Conservation (phyloP, 768 basidiomycete species). For the Scleroderma citrinum region DNA sequence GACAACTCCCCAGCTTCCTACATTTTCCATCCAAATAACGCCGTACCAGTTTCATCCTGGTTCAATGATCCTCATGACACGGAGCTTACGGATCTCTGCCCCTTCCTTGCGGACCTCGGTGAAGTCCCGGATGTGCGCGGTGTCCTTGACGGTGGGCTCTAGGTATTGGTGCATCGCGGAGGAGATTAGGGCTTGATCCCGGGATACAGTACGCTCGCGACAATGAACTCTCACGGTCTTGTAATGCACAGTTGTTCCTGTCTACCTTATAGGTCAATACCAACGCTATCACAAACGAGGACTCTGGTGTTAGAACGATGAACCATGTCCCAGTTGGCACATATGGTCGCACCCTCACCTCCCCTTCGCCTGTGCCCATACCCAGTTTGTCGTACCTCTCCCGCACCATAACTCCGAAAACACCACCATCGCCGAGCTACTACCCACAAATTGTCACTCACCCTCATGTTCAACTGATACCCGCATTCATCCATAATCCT, state of each 20-base stretch:
- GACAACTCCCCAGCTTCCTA: slow-evolving; percentile 99
- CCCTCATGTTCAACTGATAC: slow-evolving; percentile 17
- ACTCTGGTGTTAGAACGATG: not conserved
- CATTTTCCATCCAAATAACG: slow-evolving; percentile 99
- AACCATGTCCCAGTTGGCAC: slow-evolving; percentile 10
- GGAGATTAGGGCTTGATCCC: slow-evolving; percentile 10
- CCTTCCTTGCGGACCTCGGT: slow-evolving; percentile 86
- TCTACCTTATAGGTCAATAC: slow-evolving; percentile 25
- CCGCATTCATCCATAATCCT: slow-evolving; percentile 25
- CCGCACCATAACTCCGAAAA: slow-evolving; percentile 17
- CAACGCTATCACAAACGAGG: slow-evolving; percentile 7
- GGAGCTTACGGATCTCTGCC: slow-evolving; percentile 91
- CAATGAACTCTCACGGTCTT: slow-evolving; percentile 20
- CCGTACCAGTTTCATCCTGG: slow-evolving; percentile 98
- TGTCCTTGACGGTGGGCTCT: slow-evolving; percentile 82
- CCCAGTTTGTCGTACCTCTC: slow-evolving; percentile 2
- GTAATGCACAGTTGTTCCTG: slow-evolving; percentile 26
- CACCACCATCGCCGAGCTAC: slow-evolving; percentile 1
- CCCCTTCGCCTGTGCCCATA: slow-evolving; percentile 2
- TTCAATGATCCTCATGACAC: slow-evolving; percentile 99
- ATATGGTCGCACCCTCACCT: slow-evolving; percentile 6
- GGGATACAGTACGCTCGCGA: slow-evolving; percentile 16
- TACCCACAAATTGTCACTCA: slow-evolving; percentile 7
- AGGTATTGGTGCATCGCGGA: slow-evolving; percentile 23
- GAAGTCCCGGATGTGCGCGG: slow-evolving; percentile 87